phyloP scores from a whole-genome alignment of 2,329 filamentous ascomycete genomes.

The Penicillium psychrosexuale region DNA sequence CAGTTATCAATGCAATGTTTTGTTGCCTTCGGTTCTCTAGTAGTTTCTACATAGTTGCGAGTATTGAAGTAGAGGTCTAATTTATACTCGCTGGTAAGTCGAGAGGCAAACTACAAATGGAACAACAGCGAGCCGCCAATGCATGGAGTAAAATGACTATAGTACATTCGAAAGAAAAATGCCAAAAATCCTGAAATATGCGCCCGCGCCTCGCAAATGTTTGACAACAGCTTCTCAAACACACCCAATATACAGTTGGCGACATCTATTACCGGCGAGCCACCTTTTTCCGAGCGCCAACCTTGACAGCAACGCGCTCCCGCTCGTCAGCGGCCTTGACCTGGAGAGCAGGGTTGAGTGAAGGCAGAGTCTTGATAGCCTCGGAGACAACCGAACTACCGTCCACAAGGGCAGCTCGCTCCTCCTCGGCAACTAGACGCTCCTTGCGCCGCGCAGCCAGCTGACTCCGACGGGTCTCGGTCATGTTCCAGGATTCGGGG shows the following conservation, averaged over 20 bases:
- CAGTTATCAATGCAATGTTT: not conserved
- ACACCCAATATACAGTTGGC: conserved; percentile 20
- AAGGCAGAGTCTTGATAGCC: conserved; percentile 32
- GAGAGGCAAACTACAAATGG: not conserved
- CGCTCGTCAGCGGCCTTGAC: conserved; percentile 25
- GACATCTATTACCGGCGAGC: conserved; percentile 17
- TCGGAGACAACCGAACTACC: conserved; percentile 40
- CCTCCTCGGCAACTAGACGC: conserved; percentile 54
- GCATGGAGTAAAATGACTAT: conserved; percentile 26
- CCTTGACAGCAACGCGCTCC: conserved; percentile 28
- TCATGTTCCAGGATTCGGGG: conserved; percentile 80
- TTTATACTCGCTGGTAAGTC: not conserved
- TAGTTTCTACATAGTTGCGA: not conserved
- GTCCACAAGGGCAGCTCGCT: conserved; percentile 57
- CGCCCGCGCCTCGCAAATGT: conserved; percentile 36
- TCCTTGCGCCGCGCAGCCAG: conserved; percentile 60
- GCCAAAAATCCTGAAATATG: conserved; percentile 29
- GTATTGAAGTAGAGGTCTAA: too few species aligned
- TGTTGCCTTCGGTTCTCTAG: not conserved
- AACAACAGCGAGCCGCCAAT: conserved; percentile 18
- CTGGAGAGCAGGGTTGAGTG: conserved; percentile 31
- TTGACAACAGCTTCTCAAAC: conserved; percentile 27
- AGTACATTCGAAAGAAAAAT: conserved; percentile 27
- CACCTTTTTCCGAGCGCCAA: conserved; percentile 22
- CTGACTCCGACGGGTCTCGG: conserved; percentile 62